Conservation (phyloP, 2,329 filamentous ascomycete species). For the Paracoccidioides lutzii region DNA sequence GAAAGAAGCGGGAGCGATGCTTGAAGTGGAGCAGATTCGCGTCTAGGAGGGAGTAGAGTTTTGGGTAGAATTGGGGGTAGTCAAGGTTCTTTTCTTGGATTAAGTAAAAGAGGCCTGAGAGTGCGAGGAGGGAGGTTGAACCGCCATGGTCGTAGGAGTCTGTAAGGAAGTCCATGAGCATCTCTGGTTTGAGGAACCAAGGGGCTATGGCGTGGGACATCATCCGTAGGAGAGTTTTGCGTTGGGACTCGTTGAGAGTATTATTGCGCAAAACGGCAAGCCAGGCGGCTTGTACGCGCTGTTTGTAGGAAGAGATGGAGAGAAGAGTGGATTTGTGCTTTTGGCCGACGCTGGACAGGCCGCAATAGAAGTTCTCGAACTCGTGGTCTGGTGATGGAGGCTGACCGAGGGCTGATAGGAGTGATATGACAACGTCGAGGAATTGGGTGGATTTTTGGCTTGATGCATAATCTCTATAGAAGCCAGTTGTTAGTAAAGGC, state of each 20-base stretch:
- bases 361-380: slow-evolving; percentile 26
- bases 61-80: slow-evolving; percentile 85
- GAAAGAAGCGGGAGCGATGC: slow-evolving; percentile 85
- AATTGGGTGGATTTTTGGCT: slow-evolving; percentile 16
- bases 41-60: slow-evolving; percentile 87
- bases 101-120: slow-evolving; percentile 88
- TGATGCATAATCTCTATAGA: slow-evolving; percentile 25
- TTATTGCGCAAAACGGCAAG: slow-evolving; percentile 55
- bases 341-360: slow-evolving; percentile 36
- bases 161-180: slow-evolving; percentile 93
- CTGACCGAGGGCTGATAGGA: slow-evolving; percentile 45
- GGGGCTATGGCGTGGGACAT: slow-evolving; percentile 70
- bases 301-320: slow-evolving; percentile 59
- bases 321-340: slow-evolving; percentile 55
- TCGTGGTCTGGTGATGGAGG: slow-evolving; percentile 41
- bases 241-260: slow-evolving; percentile 55
- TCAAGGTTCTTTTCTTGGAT: slow-evolving; percentile 90
- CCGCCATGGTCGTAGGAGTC: slow-evolving; percentile 82
- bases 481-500: slow-evolving; percentile 4
- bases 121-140: slow-evolving; percentile 70
- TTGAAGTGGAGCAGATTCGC: slow-evolving; percentile 80
- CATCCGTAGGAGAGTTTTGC: slow-evolving; percentile 63
- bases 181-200: slow-evolving; percentile 77
- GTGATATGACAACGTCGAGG: slow-evolving; percentile 26
- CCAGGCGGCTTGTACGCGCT: slow-evolving; percentile 76